phyloP scores from a whole-genome alignment of 75 land plant genomes.

The Selaginella moellendorffii region DNA sequence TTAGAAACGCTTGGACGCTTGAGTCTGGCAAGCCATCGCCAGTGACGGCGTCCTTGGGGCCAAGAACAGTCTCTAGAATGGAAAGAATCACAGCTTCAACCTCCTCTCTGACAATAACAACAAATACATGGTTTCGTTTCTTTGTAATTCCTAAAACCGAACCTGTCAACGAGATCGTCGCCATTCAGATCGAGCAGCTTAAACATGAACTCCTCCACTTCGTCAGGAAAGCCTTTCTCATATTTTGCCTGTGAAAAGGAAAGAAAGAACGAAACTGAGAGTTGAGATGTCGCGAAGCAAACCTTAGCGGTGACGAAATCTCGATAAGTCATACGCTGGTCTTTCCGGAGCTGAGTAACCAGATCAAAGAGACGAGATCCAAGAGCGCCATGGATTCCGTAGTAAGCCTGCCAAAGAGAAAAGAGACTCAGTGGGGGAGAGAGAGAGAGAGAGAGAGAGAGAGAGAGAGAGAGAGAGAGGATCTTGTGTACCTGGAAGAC shows the following conservation, averaged over 20 bases:
- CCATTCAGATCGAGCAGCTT: constrained; percentile 53
- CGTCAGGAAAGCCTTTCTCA: constrained; percentile 72
- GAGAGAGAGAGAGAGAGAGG: background rate
- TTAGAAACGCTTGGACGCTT: constrained; percentile 30
- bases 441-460: background rate
- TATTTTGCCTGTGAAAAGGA: constrained; percentile 35
- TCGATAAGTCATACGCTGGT: constrained; percentile 44
- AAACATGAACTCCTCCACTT: constrained; percentile 67
- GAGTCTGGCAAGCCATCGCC: constrained; percentile 22
- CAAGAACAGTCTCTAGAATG: constrained; percentile 37
- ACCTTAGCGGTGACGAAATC: constrained; percentile 83
- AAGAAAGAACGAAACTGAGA: background rate
- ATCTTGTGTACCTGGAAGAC: background rate
- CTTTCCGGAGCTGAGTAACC: constrained; percentile 33
- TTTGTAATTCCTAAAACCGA: no score
- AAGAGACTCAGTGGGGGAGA: no score
- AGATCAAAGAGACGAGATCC: constrained; percentile 56
- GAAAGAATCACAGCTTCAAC: constrained; percentile 49
- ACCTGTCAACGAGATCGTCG: constrained; percentile 55
- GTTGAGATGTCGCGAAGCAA: background rate
- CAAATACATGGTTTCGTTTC: no score
- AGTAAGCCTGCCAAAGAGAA: constrained; percentile 39
- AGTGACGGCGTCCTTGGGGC: constrained; percentile 20
- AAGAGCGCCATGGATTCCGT: constrained; percentile 53
- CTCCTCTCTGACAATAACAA: constrained; percentile 69